These are phyloP conservation scores for Prunus davidiana DNA, from an alignment of 306 rosid species.

Conservation along the genomic window DNA sequence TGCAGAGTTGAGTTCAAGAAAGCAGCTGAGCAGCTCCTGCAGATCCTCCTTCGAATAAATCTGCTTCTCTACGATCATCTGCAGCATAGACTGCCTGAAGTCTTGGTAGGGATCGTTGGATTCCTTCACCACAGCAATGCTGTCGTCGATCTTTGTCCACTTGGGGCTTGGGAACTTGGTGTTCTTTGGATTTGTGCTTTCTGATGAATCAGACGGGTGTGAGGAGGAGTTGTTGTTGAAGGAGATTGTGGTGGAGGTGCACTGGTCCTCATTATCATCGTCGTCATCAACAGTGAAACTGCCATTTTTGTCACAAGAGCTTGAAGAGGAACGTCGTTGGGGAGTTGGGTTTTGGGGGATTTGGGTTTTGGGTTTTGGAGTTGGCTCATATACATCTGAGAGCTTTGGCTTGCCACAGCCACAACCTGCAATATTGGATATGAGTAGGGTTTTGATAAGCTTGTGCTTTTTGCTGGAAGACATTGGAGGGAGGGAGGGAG, in stretches of 20 bases:
- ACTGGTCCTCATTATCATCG: slow-evolving; percentile 27
- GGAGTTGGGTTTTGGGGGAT: slow-evolving; percentile 1
- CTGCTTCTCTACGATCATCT: slow-evolving; percentile 49
- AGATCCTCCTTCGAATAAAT: slow-evolving; percentile 41
- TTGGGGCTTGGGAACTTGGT: slow-evolving; percentile 1
- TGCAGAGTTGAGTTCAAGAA: slow-evolving; percentile 42
- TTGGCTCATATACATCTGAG: slow-evolving; percentile 41
- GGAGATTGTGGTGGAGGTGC: slow-evolving; percentile 36
- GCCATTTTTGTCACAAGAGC: slow-evolving; percentile 25
- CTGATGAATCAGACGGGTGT: background rate
- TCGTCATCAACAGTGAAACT: slow-evolving; percentile 8
- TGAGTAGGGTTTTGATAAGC: slow-evolving; percentile 33
- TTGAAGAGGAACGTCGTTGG: slow-evolving; percentile 31
- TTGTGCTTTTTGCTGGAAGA: slow-evolving; percentile 37
- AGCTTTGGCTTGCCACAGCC: slow-evolving; percentile 40
- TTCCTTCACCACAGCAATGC: slow-evolving; percentile 48
- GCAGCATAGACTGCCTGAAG: slow-evolving; percentile 44
- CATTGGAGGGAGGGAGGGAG: slow-evolving; percentile 25
- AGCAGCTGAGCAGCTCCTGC: slow-evolving; percentile 45
- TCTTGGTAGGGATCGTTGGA: slow-evolving; percentile 40
- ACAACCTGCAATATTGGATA: slow-evolving; percentile 35
- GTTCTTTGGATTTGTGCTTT: slow-evolving; percentile 11
- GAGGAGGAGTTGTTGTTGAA: background rate
- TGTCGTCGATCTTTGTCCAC: slow-evolving; percentile 28
- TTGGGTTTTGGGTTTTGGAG: slow-evolving; percentile 26